Base-by-base conservation (phyloP, 106 monocot species). In the Alisma plantagoaquatica region DNA sequence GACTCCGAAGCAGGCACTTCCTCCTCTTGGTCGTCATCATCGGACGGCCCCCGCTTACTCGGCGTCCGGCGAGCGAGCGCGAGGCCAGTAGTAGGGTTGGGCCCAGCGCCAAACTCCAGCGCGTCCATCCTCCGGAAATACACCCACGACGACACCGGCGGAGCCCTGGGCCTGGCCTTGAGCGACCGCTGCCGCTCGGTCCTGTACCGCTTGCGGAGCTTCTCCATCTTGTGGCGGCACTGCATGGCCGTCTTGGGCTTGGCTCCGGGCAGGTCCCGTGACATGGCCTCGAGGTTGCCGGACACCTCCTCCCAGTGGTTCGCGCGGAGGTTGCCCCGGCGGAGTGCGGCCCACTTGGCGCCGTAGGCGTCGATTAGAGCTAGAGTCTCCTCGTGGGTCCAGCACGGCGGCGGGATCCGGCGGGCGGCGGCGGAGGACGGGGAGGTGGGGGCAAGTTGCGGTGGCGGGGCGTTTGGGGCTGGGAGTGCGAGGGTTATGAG, bases 281-380 rank as follows among this genome's bases (percentile, higher is more conserved):
- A 77, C 67, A 20, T 77, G 5, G 20, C 27, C 24, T 70, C 43
- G 29, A 96, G 76, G 49, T 59, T 59, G 35, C 62, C 62, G 51
- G 96, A 84, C 22, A 96, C 89, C 11, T 81, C 83, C 47, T 84
- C 67, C 94, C 94, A 96, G 71, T 96, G 78, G 41, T 72, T 44
- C 16, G 88, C 94, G 15, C 94, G 73, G 31, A 96, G 88, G 57
- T 83, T 75, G 29, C 75, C 73, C 31, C 77, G 54, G 73, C 72
- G 61, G 54, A 84, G 75, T 33, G 75, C 50, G 62, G 59, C 52
- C 88, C 88, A 96, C 63, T 84, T 88, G 27, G 74, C 68, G 52
- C 78, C 43, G 81, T 96, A 96, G 24, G 78, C 56, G 46, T 84
- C 74, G 64, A 96, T 84, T 22, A 96, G 77, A n/a, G 94, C 94